Percentiles rank a stretch among this genome's conserved stretches.
These are phyloP conservation scores for Aurifilum marmelostoma DNA, from an alignment of 2,329 filamentous ascomycete genomes.

Conservation along the genomic window DNA sequence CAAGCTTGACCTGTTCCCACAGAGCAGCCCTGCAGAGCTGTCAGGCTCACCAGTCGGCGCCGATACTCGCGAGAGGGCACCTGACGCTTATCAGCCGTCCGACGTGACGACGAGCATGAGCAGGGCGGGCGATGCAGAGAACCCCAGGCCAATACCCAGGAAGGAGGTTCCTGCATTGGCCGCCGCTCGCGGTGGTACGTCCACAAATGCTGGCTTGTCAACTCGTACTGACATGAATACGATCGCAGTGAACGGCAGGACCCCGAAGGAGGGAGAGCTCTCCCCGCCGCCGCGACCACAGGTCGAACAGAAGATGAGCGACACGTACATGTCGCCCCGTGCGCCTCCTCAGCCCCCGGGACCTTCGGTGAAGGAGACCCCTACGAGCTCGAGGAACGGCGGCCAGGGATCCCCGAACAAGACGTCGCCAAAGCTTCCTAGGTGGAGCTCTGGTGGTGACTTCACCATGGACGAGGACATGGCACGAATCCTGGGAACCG, in stretches of 20 bases:
- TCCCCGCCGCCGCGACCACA: conserved; percentile 36
- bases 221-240: conserved; percentile 26
- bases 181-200: conserved; percentile 49
- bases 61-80: conserved; percentile 61
- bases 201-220: conserved; percentile 19
- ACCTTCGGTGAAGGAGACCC: conserved; percentile 51
- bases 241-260: conserved; percentile 43
- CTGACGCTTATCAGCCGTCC: conserved; percentile 49
- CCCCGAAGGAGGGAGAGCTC: conserved; percentile 34
- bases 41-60: conserved; percentile 56
- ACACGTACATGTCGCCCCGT: conserved; percentile 62
- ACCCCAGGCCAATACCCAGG: conserved; percentile 58
- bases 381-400: conserved; percentile 43
- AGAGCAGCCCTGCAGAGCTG: conserved; percentile 41
- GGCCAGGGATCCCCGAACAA: conserved; percentile 46
- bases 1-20: conserved; percentile 41
- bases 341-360: conserved; percentile 55
- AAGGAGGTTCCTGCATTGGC: conserved; percentile 62
- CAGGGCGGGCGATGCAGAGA: conserved; percentile 41
- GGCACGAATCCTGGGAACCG: conserved; percentile 80
- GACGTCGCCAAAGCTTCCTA: conserved; percentile 68
- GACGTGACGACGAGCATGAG: conserved; percentile 47
- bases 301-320: conserved; percentile 48
- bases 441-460: conserved; percentile 79
- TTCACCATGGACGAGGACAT: conserved; percentile 97